phyloP scores from a whole-genome alignment of 495 filamentous ascomycete genomes.

The Filosporella fistucella region DNA sequence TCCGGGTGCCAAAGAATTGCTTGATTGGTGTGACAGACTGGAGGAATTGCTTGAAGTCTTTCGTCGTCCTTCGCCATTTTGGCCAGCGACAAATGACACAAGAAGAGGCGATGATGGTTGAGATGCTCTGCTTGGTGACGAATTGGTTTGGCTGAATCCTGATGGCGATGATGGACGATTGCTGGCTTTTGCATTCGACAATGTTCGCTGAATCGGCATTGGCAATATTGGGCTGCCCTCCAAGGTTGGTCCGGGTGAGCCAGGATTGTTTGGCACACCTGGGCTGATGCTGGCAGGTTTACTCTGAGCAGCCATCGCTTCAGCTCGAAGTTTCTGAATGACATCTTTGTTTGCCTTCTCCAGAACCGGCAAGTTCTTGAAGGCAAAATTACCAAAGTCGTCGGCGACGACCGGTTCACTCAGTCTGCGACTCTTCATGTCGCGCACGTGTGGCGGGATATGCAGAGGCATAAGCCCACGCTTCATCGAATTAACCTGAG shows the following conservation, averaged over 20 bases:
- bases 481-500: slow-evolving; percentile 71
- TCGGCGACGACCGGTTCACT: slow-evolving; percentile 87
- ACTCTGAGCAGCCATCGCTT: slow-evolving; percentile 69
- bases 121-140: slow-evolving; percentile 80
- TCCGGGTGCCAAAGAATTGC: slow-evolving; percentile 66
- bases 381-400: slow-evolving; percentile 94
- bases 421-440: slow-evolving; percentile 76
- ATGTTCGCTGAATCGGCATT: slow-evolving; percentile 74
- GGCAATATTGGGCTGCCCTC: slow-evolving; percentile 83
- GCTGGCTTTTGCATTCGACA: slow-evolving; percentile 69
- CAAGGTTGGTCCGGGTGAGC: slow-evolving; percentile 54
- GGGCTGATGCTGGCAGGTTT: slow-evolving; percentile 37
- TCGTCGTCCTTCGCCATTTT: slow-evolving; percentile 47
- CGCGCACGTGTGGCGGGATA: slow-evolving; percentile 93
- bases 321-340: slow-evolving; percentile 88
- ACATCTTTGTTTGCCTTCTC: slow-evolving; percentile 99
- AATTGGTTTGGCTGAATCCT: slow-evolving; percentile 67
- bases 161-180: slow-evolving; percentile 87
- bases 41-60: slow-evolving; percentile 86
- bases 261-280: slow-evolving; percentile 23
- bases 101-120: slow-evolving; percentile 93
- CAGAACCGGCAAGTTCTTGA: slow-evolving; percentile 94
- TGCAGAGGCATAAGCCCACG: slow-evolving; percentile 90
- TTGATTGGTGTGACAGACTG: slow-evolving; percentile 73
- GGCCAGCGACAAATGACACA: slow-evolving; percentile 87